Percentiles rank a stretch among this genome's conserved stretches.
Evolutionary conservation across 139 green algal genomes (phyloP).

Genomic region (Chlorella sp.): DNA sequence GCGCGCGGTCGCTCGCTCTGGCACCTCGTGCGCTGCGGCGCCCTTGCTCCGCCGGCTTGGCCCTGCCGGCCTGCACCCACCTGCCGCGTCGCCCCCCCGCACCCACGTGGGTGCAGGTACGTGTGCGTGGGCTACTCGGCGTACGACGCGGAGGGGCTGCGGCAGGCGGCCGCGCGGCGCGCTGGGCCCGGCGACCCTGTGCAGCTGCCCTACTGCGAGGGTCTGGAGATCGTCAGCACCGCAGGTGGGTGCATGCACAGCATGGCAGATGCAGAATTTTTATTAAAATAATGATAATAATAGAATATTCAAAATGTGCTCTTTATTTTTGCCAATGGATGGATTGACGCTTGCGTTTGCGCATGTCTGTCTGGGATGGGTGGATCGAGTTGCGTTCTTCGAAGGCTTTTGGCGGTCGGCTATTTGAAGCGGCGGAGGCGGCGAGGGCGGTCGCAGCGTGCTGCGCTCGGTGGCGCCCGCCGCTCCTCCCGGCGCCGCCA

Average conservation of each 20-base stretch:
- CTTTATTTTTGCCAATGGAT: no score
- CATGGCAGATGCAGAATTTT: no score
- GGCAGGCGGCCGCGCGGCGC: constrained; percentile 15
- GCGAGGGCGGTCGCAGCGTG: neutral
- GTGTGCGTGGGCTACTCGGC: constrained; percentile 39
- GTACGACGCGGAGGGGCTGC: constrained; percentile 34
- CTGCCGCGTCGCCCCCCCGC: neutral
- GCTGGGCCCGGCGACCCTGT: constrained; percentile 26
- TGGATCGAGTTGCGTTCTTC: neutral
- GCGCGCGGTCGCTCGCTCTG: neutral
- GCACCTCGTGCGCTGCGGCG: no score
- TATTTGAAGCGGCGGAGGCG: no score
- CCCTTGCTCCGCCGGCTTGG: neutral
- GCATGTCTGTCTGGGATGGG: no score
- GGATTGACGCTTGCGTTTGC: no score
- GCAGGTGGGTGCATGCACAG: neutral
- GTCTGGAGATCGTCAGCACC: constrained; percentile 30
- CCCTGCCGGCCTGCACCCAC: neutral
- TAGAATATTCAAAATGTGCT: no score
- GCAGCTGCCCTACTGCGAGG: constrained; percentile 42
- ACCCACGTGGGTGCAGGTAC: constrained; percentile 19
- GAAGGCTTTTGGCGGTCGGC: neutral
- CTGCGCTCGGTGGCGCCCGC: no score
- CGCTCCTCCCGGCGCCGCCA: no score
- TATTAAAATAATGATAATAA: no score